Percentiles rank a stretch among this genome's conserved stretches.
These are phyloP conservation scores for Berkeleyomyces basicola DNA, from an alignment of 2,329 filamentous ascomycete genomes.

Conservation along the genomic window DNA sequence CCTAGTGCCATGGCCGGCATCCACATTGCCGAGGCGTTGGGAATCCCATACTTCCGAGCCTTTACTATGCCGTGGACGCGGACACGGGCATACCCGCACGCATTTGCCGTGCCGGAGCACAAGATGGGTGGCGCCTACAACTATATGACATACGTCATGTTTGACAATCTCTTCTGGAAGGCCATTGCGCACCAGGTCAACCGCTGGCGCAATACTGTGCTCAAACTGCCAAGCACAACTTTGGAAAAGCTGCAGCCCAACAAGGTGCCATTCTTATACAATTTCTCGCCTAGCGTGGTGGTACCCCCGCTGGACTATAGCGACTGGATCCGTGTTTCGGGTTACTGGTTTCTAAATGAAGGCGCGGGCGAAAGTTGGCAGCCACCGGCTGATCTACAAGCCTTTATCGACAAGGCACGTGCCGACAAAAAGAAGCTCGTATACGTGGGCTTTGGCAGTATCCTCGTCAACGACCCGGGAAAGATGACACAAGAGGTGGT, in stretches of 20 bases:
- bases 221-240: slow-evolving; percentile 64
- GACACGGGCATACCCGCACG: slow-evolving; percentile 88
- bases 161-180: slow-evolving; percentile 95
- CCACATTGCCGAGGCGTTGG: slow-evolving; percentile 84
- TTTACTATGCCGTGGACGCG: slow-evolving; percentile 99
- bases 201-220: slow-evolving; percentile 67
- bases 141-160: slow-evolving; percentile 86
- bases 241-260: slow-evolving; percentile 88
- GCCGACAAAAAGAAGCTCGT: slow-evolving; percentile 78
- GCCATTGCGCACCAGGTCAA: slow-evolving; percentile 85
- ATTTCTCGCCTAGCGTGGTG: slow-evolving; percentile 90
- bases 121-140: slow-evolving; percentile 96
- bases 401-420: slow-evolving; percentile 73
- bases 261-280: slow-evolving; percentile 96
- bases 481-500: slow-evolving; percentile 87
- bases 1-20: slow-evolving; percentile 96
- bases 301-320: slow-evolving; percentile 86
- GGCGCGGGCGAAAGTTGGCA: slow-evolving; percentile 38
- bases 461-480: slow-evolving; percentile 77
- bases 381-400: slow-evolving; percentile 57
- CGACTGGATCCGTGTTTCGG: slow-evolving; percentile 93
- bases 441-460: slow-evolving; percentile 93
- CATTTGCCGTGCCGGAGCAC: slow-evolving; percentile 80
- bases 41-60: slow-evolving; percentile 88
- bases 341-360: slow-evolving; percentile 96